These are phyloP conservation scores for Mollisiaceae sp. DNA, from an alignment of 2,329 filamentous ascomycete genomes.

Conservation along the genomic window DNA sequence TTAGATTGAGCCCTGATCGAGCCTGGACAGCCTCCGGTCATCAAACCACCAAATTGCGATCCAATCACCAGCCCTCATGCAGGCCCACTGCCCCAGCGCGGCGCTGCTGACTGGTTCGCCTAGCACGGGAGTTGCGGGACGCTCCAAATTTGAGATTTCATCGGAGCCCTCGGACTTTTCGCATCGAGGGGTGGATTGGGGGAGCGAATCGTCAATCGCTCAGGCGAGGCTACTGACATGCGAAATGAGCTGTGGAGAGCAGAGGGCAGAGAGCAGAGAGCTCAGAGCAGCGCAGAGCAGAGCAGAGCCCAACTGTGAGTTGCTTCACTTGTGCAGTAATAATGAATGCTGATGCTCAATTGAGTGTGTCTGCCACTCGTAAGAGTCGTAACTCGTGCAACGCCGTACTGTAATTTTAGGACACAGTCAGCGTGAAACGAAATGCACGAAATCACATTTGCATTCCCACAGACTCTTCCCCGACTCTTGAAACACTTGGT, in stretches of 20 bases:
- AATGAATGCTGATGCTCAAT: not conserved
- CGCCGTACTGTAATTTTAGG: not conserved
- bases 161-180: not conserved
- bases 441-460: not conserved
- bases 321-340: not conserved
- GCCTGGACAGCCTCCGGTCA: not conserved
- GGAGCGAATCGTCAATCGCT: no score
- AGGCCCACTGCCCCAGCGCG: not conserved
- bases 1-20: not conserved
- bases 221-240: not conserved
- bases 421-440: not conserved
- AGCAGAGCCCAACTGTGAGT: not conserved
- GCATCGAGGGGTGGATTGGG: not conserved
- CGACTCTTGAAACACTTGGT: not conserved
- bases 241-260: constrained; percentile 2
- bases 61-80: not conserved
- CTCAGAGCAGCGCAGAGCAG: no score
- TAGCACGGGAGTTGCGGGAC: not conserved
- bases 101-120: not conserved
- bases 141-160: not conserved
- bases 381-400: not conserved
- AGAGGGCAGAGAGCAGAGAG: no score
- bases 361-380: not conserved
- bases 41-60: not conserved
- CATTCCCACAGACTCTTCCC: constrained; percentile 5